Evolutionary conservation across 768 basidiomycete species (phyloP).

Genomic region (Boletus reticulatus): DNA sequence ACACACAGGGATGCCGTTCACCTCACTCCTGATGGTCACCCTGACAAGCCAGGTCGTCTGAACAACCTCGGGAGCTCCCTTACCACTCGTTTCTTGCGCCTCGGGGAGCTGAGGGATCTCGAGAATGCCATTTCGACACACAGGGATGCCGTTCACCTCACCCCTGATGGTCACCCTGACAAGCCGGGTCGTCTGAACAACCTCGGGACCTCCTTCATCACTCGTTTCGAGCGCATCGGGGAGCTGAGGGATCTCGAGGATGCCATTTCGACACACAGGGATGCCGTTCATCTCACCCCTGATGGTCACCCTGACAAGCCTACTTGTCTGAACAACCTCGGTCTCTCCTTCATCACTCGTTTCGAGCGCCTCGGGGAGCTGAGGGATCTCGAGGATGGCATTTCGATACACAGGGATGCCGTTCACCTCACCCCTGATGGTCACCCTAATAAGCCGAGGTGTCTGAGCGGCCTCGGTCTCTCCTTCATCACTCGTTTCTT

Average conservation of each 20-base stretch:
- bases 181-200: background rate
- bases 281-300: background rate
- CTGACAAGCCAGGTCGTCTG: too few relatives aligned
- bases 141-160: background rate
- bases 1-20: too few relatives aligned
- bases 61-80: too few relatives aligned
- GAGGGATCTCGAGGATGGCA: background rate
- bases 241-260: background rate
- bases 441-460: too few relatives aligned
- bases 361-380: background rate
- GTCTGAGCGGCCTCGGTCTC: too few relatives aligned
- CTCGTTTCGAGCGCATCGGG: background rate
- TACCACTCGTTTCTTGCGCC: background rate
- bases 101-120: background rate
- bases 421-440: too few relatives aligned
- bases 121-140: background rate
- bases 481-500: too few relatives aligned
- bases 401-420: background rate
- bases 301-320: background rate
- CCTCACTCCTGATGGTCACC: too few relatives aligned
- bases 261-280: background rate
- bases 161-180: background rate
- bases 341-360: background rate
- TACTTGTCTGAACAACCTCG: background rate
- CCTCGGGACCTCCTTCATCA: background rate